Percentiles rank a stretch among this genome's conserved stretches.
Evolutionary conservation across 2,329 filamentous ascomycete genomes (phyloP).

Genomic region (Hysterium pulicare): DNA sequence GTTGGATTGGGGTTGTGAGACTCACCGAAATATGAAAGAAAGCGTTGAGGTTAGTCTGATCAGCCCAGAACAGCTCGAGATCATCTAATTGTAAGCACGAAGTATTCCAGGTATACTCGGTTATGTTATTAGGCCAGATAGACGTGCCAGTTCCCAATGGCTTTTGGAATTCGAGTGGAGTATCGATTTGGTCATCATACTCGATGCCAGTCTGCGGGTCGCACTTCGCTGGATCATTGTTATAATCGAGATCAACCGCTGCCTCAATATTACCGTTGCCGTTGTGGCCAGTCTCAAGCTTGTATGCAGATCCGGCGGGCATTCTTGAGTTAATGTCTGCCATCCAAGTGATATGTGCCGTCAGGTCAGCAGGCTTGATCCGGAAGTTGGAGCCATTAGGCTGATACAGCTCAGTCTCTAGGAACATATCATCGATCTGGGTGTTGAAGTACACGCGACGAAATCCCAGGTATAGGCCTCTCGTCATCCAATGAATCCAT

Average conservation of each 20-base stretch:
- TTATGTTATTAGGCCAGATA: constrained; percentile 40
- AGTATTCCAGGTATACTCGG: constrained; percentile 48
- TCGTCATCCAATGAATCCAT: constrained; percentile 59
- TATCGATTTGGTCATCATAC: constrained; percentile 36
- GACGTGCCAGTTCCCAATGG: constrained; percentile 35
- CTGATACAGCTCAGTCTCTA: constrained; percentile 39
- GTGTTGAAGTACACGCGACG: constrained; percentile 52
- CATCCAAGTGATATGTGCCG: constrained; percentile 19
- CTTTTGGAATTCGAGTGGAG: constrained; percentile 47
- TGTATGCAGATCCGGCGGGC: constrained; percentile 17
- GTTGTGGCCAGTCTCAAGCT: constrained; percentile 26
- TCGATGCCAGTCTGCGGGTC: constrained; percentile 31
- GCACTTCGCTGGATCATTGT: constrained; percentile 20
- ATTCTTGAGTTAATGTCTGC: constrained; percentile 19
- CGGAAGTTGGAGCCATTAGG: constrained; percentile 47
- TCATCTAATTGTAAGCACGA: constrained; percentile 51
- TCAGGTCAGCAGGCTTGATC: constrained; percentile 29
- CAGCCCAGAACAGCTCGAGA: constrained; percentile 54
- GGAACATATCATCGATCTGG: constrained; percentile 60
- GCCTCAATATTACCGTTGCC: constrained; percentile 28
- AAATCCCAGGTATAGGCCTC: constrained; percentile 53
- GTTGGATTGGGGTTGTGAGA: too few relatives aligned
- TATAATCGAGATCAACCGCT: constrained; percentile 15
- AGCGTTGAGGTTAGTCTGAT: constrained; percentile 47
- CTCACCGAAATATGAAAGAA: constrained; percentile 54